phyloP scores from a whole-genome alignment of 2,329 filamentous ascomycete genomes.

The Ophiostoma piceae region DNA sequence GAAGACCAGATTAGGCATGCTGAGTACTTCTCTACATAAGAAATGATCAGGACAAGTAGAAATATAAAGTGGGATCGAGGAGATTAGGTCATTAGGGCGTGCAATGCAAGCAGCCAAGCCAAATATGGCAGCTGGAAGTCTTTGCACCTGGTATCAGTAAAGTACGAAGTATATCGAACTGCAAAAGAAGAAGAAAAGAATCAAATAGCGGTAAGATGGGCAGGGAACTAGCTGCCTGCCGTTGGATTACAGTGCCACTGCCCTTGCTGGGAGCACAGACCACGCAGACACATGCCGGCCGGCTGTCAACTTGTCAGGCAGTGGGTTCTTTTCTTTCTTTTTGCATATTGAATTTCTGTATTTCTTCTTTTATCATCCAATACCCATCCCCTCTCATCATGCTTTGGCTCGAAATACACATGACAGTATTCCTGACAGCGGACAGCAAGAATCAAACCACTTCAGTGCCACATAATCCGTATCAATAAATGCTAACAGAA shows the following conservation, averaged over 20 bases:
- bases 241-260: background rate
- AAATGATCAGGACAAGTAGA: background rate
- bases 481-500: too few relatives aligned
- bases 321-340: background rate
- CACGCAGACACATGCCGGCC: background rate
- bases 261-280: conserved; percentile 7
- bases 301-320: background rate
- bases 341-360: background rate
- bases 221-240: conserved; percentile 7
- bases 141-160: too few relatives aligned
- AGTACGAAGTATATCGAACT: too few relatives aligned
- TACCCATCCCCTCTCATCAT: too few relatives aligned
- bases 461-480: too few relatives aligned
- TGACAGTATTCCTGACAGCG: background rate
- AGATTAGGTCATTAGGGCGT: conserved; percentile 5
- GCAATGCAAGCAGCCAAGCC: background rate
- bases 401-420: too few relatives aligned
- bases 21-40: background rate
- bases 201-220: background rate
- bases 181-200: too few relatives aligned
- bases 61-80: conserved; percentile 4
- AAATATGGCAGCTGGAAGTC: background rate
- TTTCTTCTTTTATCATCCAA: background rate
- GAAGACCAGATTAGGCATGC: background rate
- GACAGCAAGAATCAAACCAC: background rate